Evolutionary conservation across 345 rosid genomes (phyloP).

Genomic region (Melaleuca quinquenervia): DNA sequence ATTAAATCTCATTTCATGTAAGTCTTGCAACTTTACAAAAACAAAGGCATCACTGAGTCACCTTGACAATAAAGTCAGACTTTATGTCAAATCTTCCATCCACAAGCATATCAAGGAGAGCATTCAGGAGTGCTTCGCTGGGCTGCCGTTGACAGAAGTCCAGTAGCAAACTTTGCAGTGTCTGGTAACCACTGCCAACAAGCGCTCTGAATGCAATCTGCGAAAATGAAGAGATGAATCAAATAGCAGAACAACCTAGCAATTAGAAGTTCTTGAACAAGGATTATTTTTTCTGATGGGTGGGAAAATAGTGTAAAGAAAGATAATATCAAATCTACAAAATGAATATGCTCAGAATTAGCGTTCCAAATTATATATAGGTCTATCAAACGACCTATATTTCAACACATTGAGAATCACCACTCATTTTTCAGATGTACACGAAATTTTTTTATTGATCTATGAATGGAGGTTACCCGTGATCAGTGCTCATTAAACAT

Average conservation of each 20-base stretch:
- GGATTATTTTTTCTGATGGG: background rate
- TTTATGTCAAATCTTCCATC: slow-evolving; percentile 81
- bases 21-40: slow-evolving; percentile 6
- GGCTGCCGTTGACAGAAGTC: slow-evolving; percentile 80
- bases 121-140: slow-evolving; percentile 62
- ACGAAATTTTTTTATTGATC: background rate
- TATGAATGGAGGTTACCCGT: background rate
- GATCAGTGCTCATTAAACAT: background rate
- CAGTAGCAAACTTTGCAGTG: slow-evolving; percentile 80
- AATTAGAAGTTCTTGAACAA: background rate
- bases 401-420: background rate
- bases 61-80: slow-evolving; percentile 63
- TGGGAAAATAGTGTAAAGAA: background rate
- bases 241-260: background rate
- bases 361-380: background rate
- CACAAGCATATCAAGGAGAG: slow-evolving; percentile 96
- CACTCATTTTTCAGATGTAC: background rate
- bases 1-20: background rate
- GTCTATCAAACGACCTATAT: background rate
- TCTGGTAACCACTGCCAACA: slow-evolving; percentile 88
- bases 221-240: slow-evolving; percentile 1
- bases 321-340: background rate
- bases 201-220: slow-evolving; percentile 86
- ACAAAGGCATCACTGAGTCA: slow-evolving; percentile 5
- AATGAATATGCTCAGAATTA: background rate